Evolutionary conservation across 2,329 filamentous ascomycete genomes (phyloP).

Genomic region (Domatiomyces catenatus): DNA sequence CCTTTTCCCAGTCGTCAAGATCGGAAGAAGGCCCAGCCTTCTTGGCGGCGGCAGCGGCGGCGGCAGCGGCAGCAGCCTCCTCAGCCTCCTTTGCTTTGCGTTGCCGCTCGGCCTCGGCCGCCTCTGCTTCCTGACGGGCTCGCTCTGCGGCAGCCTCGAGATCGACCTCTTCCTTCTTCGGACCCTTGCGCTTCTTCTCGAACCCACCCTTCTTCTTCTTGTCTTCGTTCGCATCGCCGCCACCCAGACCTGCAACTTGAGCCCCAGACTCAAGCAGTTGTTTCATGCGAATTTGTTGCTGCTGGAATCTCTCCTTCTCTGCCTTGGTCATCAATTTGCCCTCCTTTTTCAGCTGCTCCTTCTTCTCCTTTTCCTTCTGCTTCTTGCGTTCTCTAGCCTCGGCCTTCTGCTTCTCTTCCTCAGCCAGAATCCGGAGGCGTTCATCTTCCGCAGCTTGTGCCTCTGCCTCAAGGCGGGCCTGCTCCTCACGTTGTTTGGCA

Average conservation of each 20-base stretch:
- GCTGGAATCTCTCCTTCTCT: slow-evolving; percentile 32
- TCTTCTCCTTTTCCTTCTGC: slow-evolving; percentile 36
- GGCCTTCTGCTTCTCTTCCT: slow-evolving; percentile 33
- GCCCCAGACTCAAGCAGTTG: slow-evolving; percentile 35
- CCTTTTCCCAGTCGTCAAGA: slow-evolving; percentile 72
- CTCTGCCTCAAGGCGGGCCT: slow-evolving; percentile 26
- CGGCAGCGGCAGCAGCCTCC: slow-evolving; percentile 60
- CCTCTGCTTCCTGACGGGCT: slow-evolving; percentile 30
- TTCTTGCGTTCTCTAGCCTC: slow-evolving; percentile 32
- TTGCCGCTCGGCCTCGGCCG: slow-evolving; percentile 40
- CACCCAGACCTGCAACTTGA: slow-evolving; percentile 30
- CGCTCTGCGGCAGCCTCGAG: slow-evolving; percentile 34
- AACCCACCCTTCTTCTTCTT: slow-evolving; percentile 69
- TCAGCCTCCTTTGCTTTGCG: slow-evolving; percentile 55
- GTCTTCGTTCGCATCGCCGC: slow-evolving; percentile 39
- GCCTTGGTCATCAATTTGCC: slow-evolving; percentile 36
- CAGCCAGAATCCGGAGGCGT: slow-evolving; percentile 23
- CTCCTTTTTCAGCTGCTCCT: slow-evolving; percentile 33
- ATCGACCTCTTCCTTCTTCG: slow-evolving; percentile 45
- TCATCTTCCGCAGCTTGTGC: slow-evolving; percentile 28
- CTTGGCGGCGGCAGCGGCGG: slow-evolving; percentile 53
- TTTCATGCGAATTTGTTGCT: slow-evolving; percentile 34
- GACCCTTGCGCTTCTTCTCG: slow-evolving; percentile 55
- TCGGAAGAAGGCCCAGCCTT: slow-evolving; percentile 43
- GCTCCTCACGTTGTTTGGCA: slow-evolving; percentile 31